Evolutionary conservation across 345 rosid species (phyloP), one percentile per base, ranked within the genome.

Genomic region (Moringa oleifera): DNA sequence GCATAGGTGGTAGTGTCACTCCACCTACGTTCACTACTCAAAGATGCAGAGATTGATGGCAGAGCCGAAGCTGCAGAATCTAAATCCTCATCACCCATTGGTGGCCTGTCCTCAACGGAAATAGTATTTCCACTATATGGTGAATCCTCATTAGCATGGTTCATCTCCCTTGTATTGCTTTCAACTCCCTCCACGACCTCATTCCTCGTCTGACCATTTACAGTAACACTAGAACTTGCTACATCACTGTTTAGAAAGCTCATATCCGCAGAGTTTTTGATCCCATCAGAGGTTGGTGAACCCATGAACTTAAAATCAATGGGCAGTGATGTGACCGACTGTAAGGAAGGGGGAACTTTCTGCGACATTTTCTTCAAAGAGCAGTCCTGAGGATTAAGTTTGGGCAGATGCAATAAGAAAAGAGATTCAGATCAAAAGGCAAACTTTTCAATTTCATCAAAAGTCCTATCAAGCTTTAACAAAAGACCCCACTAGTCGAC

Each of bases 311-410:
- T 81, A 65, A 77, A 81, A 69, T 85, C 81, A 65, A 75, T 85
- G 0, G 97, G 96, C 77, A 86, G 63, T 20, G 96, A 87, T 77
- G 84, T 79, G 77, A 88, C 80, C 18, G 82, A 75, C 73, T 80
- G 81, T 66, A 86, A 68, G 41, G 84, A 77, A 66, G 89, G 84
- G 51, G 67, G 64, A 65, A 76, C 74, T 55, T 73, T 81, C 72
- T 73, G 83, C 0, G 80, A 64, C 91, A 86, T 90, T 67, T 70
- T 81, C 67, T 64, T 79, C 63, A 46, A 21, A 7, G 23, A 51
- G 45, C 31, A 58, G 63, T 55, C 73, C 80, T 77, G 70, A 65
- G 68, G 74, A 68, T 58, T 45, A 73, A 77, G 57, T 56, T 76
- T 51, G 50, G 57, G 57, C 55, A 68, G 63, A 69, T 62, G 58